A percentile compares a stretch with the other conserved stretches of the same genome.
These are phyloP conservation scores for Camelina hispida DNA, from an alignment of 345 rosid genomes.

Conservation along the genomic window DNA sequence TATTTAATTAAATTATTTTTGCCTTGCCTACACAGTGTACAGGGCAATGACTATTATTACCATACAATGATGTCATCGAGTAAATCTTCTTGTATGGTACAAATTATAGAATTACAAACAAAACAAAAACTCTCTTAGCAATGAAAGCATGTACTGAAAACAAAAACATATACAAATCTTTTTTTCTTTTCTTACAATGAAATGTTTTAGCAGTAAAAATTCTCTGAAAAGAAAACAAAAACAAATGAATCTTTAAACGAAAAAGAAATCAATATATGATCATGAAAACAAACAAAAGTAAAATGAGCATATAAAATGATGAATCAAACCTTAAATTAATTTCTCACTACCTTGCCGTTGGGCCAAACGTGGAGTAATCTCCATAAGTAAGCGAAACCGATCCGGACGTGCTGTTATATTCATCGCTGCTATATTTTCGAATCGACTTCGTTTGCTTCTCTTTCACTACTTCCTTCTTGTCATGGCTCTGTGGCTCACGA, in stretches of 20 bases:
- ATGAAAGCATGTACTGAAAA: no score
- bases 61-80: no score
- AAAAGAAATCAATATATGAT: neutral
- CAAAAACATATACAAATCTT: neutral
- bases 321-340: neutral
- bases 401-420: constrained; percentile 31
- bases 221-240: constrained; percentile 21
- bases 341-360: constrained; percentile 44
- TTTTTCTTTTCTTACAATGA: neutral
- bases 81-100: no score
- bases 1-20: no score
- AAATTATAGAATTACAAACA: no score
- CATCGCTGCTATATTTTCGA: constrained; percentile 18
- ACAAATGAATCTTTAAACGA: constrained; percentile 10
- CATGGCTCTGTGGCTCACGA: constrained; percentile 37
- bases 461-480: constrained; percentile 24
- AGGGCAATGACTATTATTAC: no score
- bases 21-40: no score
- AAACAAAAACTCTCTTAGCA: no score
- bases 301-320: neutral
- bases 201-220: constrained; percentile 6
- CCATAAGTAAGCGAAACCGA: constrained; percentile 38
- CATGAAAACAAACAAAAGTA: neutral
- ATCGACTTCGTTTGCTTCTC: neutral
- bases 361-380: constrained; percentile 36